phyloP scores from a whole-genome alignment of 1,139 yeast genomes.

The Pneumocystis jirovecii region DNA sequence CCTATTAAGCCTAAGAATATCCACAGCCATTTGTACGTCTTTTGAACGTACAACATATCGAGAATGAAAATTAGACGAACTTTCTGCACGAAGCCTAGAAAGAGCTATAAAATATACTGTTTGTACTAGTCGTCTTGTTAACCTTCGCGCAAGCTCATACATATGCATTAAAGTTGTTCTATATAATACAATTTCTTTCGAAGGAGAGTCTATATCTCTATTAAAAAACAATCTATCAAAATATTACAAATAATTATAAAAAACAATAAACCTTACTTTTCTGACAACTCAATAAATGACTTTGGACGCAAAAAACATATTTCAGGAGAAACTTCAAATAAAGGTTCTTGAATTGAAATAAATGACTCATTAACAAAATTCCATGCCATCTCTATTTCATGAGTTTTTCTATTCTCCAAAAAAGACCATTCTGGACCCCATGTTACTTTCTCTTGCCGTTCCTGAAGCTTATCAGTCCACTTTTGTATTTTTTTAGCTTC shows the following conservation, averaged over 20 bases:
- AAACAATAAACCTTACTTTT: background rate
- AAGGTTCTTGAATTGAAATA: background rate
- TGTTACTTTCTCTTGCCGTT: background rate
- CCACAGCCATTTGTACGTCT: background rate
- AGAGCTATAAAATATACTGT: background rate
- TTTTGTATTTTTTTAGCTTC: background rate
- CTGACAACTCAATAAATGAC: background rate
- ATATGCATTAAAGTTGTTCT: background rate
- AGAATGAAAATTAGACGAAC: background rate
- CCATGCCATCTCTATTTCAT: background rate
- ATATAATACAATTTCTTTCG: background rate
- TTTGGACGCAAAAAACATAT: background rate
- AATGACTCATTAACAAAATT: background rate
- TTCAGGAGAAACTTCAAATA: background rate
- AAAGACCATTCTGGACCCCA: background rate
- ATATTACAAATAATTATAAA: background rate
- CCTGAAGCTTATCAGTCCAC: background rate
- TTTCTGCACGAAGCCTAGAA: background rate
- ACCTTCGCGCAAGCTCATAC: background rate
- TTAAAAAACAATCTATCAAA: background rate
- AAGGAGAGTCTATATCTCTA: background rate
- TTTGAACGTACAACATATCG: background rate
- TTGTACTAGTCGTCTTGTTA: background rate
- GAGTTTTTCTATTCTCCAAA: background rate
- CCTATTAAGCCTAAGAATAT: background rate